Base-by-base conservation (phyloP, 306 rosid species). In the Trichosanthes cucumerina region DNA sequence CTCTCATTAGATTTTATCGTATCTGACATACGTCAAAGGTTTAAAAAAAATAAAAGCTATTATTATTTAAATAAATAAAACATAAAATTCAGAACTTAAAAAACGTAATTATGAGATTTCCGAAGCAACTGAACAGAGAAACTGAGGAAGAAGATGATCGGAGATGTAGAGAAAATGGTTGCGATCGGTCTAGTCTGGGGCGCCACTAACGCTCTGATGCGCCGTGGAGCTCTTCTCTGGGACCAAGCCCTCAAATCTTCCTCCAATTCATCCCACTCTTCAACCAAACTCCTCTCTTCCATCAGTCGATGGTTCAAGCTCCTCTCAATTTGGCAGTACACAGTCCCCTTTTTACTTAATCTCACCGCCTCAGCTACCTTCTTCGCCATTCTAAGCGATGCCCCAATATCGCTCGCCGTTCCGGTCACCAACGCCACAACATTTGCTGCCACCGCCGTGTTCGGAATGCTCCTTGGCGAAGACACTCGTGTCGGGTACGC, bases 351-450 rank as follows among this genome's bases (percentile, higher is more conserved):
- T 79, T 38, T 82, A 76, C 34, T 94, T 9, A 94, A 92, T 79
- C 92, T 94, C 73, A 89, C 95, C 4, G 96, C 98, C 82, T 94
- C 98, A 54, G 97, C 91, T 59, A 86, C 96, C 8, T 94, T 94
- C 96, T 92, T 94, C 80, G 83, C 89, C 63, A 86, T 92, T 24
- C 96, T 92, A 80, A 85, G 89, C 50, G 83, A 91, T 63, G 86
- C 96, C 6, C 98, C 98, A 0, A 93, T 94, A 70, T 94, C 96
- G 72, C 86, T 86, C 58, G 91, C 96, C 34, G 96, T 94, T 49
- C 98, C 97, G 15, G 91, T 94, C 87, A 94, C 98, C 80, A 94
- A 94, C 78, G 97, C 98, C 69, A 92, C 96, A 64, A 92, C 98
- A 4, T 92, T 94, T 60, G 93, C 95, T 43, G 84, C 98, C 88